Evolutionary conservation across 768 basidiomycete genomes (phyloP).

Genomic region (Lactarius hatsudake): DNA sequence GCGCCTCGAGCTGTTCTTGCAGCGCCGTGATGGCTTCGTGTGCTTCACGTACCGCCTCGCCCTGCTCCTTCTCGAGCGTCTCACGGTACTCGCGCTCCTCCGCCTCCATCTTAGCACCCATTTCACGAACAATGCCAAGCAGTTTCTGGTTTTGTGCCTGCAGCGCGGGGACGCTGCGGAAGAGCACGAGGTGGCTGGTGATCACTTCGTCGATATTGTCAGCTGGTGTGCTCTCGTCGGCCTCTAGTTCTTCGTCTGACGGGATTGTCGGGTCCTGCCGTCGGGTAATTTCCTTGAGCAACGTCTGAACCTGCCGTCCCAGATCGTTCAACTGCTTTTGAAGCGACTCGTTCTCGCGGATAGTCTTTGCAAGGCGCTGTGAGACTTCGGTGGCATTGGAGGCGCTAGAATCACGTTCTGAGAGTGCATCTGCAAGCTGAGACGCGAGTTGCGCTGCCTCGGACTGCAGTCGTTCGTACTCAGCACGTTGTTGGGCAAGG

Average conservation of each 20-base stretch:
- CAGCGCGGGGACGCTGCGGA: conserved; percentile 73
- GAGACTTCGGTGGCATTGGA: conserved; percentile 53
- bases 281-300: conserved; percentile 79
- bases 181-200: conserved; percentile 84
- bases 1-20: conserved; percentile 71
- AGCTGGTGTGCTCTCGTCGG: conserved; percentile 44
- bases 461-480: conserved; percentile 79
- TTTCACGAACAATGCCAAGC: conserved; percentile 75
- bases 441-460: conserved; percentile 79
- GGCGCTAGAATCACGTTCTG: conserved; percentile 69
- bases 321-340: conserved; percentile 27
- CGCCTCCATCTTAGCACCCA: conserved; percentile 81
- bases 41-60: conserved; percentile 81
- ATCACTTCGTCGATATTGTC: conserved; percentile 76
- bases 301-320: conserved; percentile 66
- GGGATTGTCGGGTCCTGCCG: conserved; percentile 81
- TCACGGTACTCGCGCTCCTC: conserved; percentile 78
- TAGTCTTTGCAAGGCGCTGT: conserved; percentile 25
- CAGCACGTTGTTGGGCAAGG: conserved; percentile 82
- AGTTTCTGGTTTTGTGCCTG: conserved; percentile 92
- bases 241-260: conserved; percentile 56
- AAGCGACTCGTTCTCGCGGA: conserved; percentile 25
- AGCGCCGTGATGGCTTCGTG: conserved; percentile 82
- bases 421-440: conserved; percentile 71
- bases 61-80: conserved; percentile 67